Base-by-base conservation (phyloP, 768 basidiomycete species). In the Kwoniella mangroviensis region DNA sequence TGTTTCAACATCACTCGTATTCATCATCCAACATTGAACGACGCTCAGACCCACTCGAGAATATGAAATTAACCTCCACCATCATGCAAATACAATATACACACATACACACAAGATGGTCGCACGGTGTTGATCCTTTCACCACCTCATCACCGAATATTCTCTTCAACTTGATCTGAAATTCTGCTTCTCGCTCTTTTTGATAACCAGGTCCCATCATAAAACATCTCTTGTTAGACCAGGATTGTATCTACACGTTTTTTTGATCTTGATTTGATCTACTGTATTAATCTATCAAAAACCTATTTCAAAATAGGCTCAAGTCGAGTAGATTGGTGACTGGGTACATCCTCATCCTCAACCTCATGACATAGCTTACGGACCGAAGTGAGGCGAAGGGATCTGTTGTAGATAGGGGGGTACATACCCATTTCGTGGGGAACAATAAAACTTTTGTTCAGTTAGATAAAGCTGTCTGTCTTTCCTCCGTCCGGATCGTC, bases 221-320 rank as follows among this genome's bases (percentile, higher is more conserved):
- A n/a, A 58, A 42, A 60, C 58, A 58, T 15, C 17, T 10, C n/a
- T 58, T 58, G 10, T 28, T 40, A 58, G 22, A 17, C 28, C 40
- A 34, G 24, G 58, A 60, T 40, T 41, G 58, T 60, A 60, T 26
- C 34, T 60, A 60, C 58, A 42, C 41, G 58, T 60, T 60, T 60
- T 60, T 26, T 15, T 34, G 34, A 34, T 12, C 53, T 55, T 49
- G 12, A 49, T 49, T 49, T 17, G 53, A 54, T 24, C 19, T 54
- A 57, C 54, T 12, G 24, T n/a, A 55, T 55, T 13, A 11, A 55
- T n/a, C 1, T 7, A 34, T 34, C 34, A 34, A 34, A 34, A 34
- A 34, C 6, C 9, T 7, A 34, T 34, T 34, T 34, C 34, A 34
- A 7, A 34, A 34, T 34, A 34, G 34, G 34, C 34, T 34, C 34